Base-by-base conservation (phyloP, 1,284 basidiomycete species). In the Ustilago vetiveriae region DNA sequence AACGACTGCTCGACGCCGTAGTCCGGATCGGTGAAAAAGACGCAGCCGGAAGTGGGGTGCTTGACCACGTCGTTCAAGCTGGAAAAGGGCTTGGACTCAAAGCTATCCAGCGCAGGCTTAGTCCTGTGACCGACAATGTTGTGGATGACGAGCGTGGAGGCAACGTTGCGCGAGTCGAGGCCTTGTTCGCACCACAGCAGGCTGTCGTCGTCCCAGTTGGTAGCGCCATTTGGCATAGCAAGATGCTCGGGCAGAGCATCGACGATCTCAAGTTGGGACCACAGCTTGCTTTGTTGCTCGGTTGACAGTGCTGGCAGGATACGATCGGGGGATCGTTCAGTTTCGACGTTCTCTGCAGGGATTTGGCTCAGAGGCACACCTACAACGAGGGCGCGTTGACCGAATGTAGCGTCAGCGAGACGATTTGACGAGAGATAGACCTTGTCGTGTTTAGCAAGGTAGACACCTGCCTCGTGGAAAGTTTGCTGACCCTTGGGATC, bases 1-100 rank as follows among this genome's bases (percentile, higher is more conserved):
- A 70, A 73, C 16, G 48, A 55, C 43, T 73, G 71, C 55, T 66
- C 71, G 23, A 73, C 57, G 37, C 71, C 71, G 47, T 73, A 73
- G 49, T 73, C 71, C 17, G 71, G 71, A 36, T 73, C 71, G 22
- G 71, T 73, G 50, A 73, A 73, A 35, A 73, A 70, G 42, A 73
- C 43, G 19, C 49, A 53, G 16, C 67, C 58, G 14, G 52, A 63
- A n/a, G 56, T 53, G 7, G 63, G 50, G 26, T 73, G 71, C 27
- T 51, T 58, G 39, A 73, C 67, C 7, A 47, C 50, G 29, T 73
- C 71, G 44, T 73, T 73, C 43, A 73, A 54, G 54, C 71, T 73
- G 17, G 71, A 73, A 46, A 73, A 73, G 3, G 62, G 62, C 33
- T 58, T 65, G 26, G 54, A 57, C 2, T 73, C 10, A 14, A 44